A percentile compares a stretch with the other conserved stretches of the same genome.
phyloP scores from a whole-genome alignment of 1,284 basidiomycete species.

The Moesziomyces sp. region DNA sequence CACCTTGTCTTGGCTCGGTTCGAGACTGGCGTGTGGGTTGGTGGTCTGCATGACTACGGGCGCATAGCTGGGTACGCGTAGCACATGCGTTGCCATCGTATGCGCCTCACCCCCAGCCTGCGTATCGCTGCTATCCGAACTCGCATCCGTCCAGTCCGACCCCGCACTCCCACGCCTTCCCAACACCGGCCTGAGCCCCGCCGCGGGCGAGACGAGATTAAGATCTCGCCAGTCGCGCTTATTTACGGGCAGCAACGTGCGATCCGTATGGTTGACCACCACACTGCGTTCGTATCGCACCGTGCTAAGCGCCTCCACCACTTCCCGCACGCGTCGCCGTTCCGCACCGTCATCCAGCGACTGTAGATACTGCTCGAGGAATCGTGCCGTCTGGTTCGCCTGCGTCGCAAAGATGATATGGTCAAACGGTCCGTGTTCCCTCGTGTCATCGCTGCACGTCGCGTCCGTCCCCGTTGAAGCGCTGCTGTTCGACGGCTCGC shows the following conservation, averaged over 20 bases:
- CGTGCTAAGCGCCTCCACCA: conserved; percentile 12
- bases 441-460: conserved; percentile 5
- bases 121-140: not conserved
- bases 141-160: conserved; percentile 8
- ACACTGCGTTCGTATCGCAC: conserved; percentile 45
- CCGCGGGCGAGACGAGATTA: conserved; percentile 46
- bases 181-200: too few species aligned
- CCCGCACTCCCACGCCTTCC: not conserved
- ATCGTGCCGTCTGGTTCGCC: conserved; percentile 55
- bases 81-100: conserved; percentile 63
- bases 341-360: not conserved
- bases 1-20: conserved; percentile 22
- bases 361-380: conserved; percentile 33
- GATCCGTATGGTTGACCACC: conserved; percentile 57
- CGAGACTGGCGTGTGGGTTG: conserved; percentile 47
- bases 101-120: not conserved
- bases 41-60: conserved; percentile 59
- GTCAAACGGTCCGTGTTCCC: conserved; percentile 49
- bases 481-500: conserved; percentile 1
- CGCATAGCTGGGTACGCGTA: conserved; percentile 6
- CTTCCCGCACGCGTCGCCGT: conserved; percentile 4
- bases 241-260: conserved; percentile 27
- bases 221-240: conserved; percentile 52
- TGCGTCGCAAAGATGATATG: conserved; percentile 65
- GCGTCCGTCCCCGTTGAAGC: conserved; percentile 10